These are phyloP conservation scores for Macrolepiota dolichaula DNA, from an alignment of 768 basidiomycete species.

Conservation along the genomic window DNA sequence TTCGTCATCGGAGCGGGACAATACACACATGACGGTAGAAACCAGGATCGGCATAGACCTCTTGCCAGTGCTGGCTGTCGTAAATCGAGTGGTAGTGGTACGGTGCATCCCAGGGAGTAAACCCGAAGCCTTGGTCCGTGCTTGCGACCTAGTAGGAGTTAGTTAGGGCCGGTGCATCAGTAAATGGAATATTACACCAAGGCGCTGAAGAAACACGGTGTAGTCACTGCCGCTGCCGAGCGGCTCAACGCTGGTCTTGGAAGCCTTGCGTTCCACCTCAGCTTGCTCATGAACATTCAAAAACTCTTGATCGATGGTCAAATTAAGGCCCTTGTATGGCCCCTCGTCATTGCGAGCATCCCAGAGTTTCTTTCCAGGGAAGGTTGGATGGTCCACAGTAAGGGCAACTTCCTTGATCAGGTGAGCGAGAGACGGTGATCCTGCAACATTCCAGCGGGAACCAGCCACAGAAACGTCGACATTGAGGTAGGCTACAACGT, in stretches of 20 bases:
- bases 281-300: slow-evolving; percentile 34
- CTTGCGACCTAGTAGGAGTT: slow-evolving; percentile 34
- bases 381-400: slow-evolving; percentile 71
- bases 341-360: slow-evolving; percentile 67
- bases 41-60: slow-evolving; percentile 70
- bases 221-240: slow-evolving; percentile 90
- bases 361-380: slow-evolving; percentile 67
- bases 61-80: slow-evolving; percentile 71
- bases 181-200: slow-evolving; percentile 32
- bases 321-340: slow-evolving; percentile 36
- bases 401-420: slow-evolving; percentile 66
- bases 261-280: slow-evolving; percentile 26
- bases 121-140: slow-evolving; percentile 37
- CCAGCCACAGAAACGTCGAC: slow-evolving; percentile 68
- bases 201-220: slow-evolving; percentile 85
- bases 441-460: slow-evolving; percentile 51
- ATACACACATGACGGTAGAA: slow-evolving; percentile 67
- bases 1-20: neutral
- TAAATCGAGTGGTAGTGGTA: slow-evolving; percentile 82
- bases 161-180: no score
- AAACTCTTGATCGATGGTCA: slow-evolving; percentile 39
- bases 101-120: slow-evolving; percentile 48
- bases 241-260: slow-evolving; percentile 45
- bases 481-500: slow-evolving; percentile 87
- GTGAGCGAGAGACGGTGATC: slow-evolving; percentile 81